Conservation (phyloP, 129 eudicot species). For the Chrysanthemum seticuspe region DNA sequence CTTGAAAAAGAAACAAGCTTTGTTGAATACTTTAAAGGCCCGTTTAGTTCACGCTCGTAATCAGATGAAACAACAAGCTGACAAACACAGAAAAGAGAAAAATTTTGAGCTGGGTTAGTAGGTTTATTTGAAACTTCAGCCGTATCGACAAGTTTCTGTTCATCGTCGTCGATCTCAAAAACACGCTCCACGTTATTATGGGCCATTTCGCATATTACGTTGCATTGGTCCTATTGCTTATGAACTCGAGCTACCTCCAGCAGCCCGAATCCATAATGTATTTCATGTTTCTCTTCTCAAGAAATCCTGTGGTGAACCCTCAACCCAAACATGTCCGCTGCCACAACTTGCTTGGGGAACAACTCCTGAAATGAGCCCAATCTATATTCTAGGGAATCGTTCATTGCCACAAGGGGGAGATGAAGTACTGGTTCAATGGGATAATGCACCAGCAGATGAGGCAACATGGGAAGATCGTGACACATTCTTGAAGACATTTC, state of each 20-base stretch:
- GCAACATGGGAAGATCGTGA: not conserved
- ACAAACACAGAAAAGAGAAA: not conserved
- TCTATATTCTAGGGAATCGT: not conserved
- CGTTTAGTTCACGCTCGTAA: not conserved
- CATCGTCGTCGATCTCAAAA: not conserved
- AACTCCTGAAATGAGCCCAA: not conserved
- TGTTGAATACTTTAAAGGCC: no score
- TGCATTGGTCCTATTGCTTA: not conserved
- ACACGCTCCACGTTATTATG: not conserved
- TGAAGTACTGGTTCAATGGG: not conserved
- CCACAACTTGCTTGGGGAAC: slow-evolving; percentile 1
- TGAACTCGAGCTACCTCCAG: not conserved
- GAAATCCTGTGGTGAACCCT: not conserved
- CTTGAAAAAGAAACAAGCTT: no score
- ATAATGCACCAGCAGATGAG: not conserved
- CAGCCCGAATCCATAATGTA: not conserved
- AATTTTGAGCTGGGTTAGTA: no score
- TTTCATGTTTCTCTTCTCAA: not conserved
- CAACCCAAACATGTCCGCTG: not conserved
- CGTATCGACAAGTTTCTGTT: not conserved
- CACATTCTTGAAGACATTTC: not conserved
- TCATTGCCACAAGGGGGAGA: not conserved
- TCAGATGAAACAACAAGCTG: not conserved
- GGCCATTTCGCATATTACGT: not conserved
- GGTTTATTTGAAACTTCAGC: not conserved